Evolutionary conservation across 306 rosid genomes (phyloP), one percentile per base, ranked within the genome.

Genomic region (Quercus suber): DNA sequence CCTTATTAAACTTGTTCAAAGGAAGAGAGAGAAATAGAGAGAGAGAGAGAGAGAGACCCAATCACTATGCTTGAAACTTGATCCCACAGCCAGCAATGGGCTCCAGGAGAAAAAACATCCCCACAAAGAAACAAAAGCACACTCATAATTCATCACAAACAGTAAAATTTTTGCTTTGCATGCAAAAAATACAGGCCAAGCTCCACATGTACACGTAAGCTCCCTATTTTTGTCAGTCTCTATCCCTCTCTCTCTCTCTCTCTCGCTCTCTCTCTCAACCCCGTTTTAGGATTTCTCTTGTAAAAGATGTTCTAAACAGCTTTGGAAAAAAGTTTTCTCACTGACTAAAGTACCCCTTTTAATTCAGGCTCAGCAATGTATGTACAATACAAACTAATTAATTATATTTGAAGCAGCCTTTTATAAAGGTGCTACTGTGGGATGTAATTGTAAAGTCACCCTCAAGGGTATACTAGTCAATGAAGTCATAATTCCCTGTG

Each of bases 11-110:
- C 93, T 80, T 52, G 55, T 79, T 78, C 85, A 70, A 78, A 83
- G 75, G 41, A 45, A 27, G 63, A 17, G 61, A 83, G 88, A 78
- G 61, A 52, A 58, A 67, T 28, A 76, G 78, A 67, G 79, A 80
- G 82, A 75, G 85, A 23, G 85, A 23, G 23, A 23, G 71, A 67
- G 81, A 75, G 85, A 69, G 87, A 85, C 76, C 93, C 97, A 89
- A 90, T 90, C 88, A 84, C 86, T 79, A 82, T 31, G 95, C 87
- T 92, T 76, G 87, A 82, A 88, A 88, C 88, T 85, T 86, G 96
- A 92, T 90, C 98, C 97, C 97, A 90, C 97, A 86, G 78, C 85
- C 83, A 86, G 79, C 75, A 71, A 87, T 89, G 97, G 98, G 97
- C 92, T 90, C 98, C 97, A 89, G 77, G 65, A 78, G 84, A 70